Conservation (phyloP, 352 stramenopile genomes). For the Chrysophaeum taylorii region DNA sequence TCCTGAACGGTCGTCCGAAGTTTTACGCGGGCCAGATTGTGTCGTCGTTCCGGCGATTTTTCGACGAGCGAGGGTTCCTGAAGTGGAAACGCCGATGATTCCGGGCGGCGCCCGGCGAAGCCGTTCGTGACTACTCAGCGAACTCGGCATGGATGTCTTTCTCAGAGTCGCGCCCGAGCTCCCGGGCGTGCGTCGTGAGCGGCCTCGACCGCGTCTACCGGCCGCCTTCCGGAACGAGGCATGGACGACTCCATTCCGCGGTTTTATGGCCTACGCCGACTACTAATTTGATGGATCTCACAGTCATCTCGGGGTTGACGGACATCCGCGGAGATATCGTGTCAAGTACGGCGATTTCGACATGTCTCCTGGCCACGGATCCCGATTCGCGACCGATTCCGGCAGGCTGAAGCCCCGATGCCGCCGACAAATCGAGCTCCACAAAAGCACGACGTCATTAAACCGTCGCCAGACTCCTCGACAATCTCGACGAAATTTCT, state of each 20-base stretch:
- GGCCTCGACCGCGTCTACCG: slow-evolving; percentile 97
- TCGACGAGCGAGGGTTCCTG: slow-evolving; percentile 74
- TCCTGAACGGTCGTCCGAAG: slow-evolving; percentile 75
- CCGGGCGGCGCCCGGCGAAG: slow-evolving; percentile 89
- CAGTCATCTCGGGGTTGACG: slow-evolving; percentile 91
- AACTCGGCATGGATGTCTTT: slow-evolving; percentile 86
- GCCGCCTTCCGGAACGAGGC: slow-evolving; percentile 95
- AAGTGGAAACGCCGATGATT: slow-evolving; percentile 95
- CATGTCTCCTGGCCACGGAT: slow-evolving; percentile 95
- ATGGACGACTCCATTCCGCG: slow-evolving; percentile 97
- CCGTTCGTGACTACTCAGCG: slow-evolving; percentile 97
- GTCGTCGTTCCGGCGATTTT: slow-evolving; percentile 63
- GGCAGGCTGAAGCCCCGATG: slow-evolving; percentile 66
- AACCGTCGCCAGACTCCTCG: slow-evolving; percentile 85
- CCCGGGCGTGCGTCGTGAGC: slow-evolving; percentile 74
- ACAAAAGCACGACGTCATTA: slow-evolving; percentile 60
- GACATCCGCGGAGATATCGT: slow-evolving; percentile 86
- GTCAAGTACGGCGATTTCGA: slow-evolving; percentile 79
- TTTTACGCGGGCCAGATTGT: slow-evolving; percentile 82
- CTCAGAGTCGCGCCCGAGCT: slow-evolving; percentile 91
- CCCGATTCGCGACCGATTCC: slow-evolving; percentile 84
- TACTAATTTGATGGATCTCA: slow-evolving; percentile 97
- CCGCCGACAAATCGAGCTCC: slow-evolving; percentile 58
- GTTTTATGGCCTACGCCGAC: slow-evolving; percentile 96
- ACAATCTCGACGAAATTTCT: slow-evolving; percentile 96